Evolutionary conservation across 352 stramenopile species (phyloP).

Genomic region (Globisporangium middletonii): DNA sequence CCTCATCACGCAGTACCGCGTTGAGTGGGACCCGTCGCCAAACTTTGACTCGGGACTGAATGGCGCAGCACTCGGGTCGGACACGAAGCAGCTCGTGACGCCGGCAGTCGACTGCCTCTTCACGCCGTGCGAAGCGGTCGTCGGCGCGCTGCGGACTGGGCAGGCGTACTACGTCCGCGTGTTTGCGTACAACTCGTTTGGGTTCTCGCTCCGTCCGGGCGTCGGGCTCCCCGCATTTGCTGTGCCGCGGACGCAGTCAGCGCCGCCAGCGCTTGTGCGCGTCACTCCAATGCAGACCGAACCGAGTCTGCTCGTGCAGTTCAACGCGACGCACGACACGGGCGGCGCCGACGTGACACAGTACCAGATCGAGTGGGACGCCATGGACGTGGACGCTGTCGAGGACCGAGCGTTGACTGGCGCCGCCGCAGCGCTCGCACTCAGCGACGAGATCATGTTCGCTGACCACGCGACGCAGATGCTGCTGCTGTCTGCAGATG

Average conservation of each 20-base stretch:
- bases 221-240: slow-evolving; percentile 64
- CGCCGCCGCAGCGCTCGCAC: slow-evolving; percentile 15
- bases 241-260: slow-evolving; percentile 71
- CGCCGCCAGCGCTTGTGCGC: slow-evolving; percentile 44
- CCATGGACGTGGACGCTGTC: slow-evolving; percentile 73
- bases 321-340: slow-evolving; percentile 71
- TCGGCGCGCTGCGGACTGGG: slow-evolving; percentile 74
- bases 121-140: slow-evolving; percentile 72
- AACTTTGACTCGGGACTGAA: slow-evolving; percentile 79
- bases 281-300: slow-evolving; percentile 31
- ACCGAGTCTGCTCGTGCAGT: slow-evolving; percentile 65
- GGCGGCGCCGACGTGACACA: slow-evolving; percentile 77
- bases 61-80: slow-evolving; percentile 71
- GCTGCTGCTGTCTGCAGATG: slow-evolving; percentile 72
- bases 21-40: slow-evolving; percentile 91
- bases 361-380: slow-evolving; percentile 93
- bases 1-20: slow-evolving; percentile 89
- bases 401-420: slow-evolving; percentile 24
- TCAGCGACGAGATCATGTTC: slow-evolving; percentile 74
- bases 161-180: slow-evolving; percentile 88
- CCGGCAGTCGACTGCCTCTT: slow-evolving; percentile 73
- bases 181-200: slow-evolving; percentile 91
- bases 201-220: slow-evolving; percentile 73
- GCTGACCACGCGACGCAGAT: slow-evolving; percentile 83
- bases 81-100: slow-evolving; percentile 62